phyloP scores from a whole-genome alignment of 306 rosid genomes.

The Casuarina cunninghamiana region DNA sequence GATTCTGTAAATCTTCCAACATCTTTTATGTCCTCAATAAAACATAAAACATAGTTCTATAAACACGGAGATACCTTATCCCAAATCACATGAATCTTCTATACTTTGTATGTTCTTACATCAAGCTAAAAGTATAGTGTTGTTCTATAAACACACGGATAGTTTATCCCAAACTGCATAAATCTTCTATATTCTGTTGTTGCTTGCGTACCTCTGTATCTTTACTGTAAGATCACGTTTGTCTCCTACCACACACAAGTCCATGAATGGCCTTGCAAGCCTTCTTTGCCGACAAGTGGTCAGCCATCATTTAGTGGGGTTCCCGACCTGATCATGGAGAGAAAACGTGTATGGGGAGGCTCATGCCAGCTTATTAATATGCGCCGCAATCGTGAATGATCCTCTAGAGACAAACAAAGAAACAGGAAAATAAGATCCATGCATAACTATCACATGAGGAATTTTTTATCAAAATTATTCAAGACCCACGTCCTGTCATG shows the following conservation, averaged over 20 bases:
- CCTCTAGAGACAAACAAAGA: neutral
- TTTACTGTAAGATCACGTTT: too few relatives aligned
- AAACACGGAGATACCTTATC: too few relatives aligned
- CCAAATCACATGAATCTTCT: too few relatives aligned
- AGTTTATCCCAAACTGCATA: too few relatives aligned
- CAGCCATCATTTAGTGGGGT: neutral
- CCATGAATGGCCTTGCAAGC: constrained; percentile 14
- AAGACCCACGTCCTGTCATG: constrained; percentile 2
- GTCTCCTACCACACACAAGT: neutral
- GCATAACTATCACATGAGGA: constrained; percentile 25
- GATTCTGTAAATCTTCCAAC: too few relatives aligned
- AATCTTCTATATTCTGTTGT: too few relatives aligned
- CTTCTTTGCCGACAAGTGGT: constrained; percentile 21
- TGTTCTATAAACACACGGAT: too few relatives aligned
- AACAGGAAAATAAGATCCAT: neutral
- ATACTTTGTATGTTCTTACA: too few relatives aligned
- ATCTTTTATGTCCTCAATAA: too few relatives aligned
- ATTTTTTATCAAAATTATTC: constrained; percentile 2
- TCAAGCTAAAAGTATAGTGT: too few relatives aligned
- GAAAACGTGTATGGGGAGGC: constrained; percentile 28
- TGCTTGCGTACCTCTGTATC: too few relatives aligned
- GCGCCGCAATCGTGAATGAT: constrained; percentile 27
- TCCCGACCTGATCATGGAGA: constrained; percentile 10
- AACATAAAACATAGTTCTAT: too few relatives aligned
- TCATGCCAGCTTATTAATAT: constrained; percentile 12